Evolutionary conservation across 768 basidiomycete species (phyloP), one percentile per base, ranked within the genome.

Genomic region (Mycena indigotica): DNA sequence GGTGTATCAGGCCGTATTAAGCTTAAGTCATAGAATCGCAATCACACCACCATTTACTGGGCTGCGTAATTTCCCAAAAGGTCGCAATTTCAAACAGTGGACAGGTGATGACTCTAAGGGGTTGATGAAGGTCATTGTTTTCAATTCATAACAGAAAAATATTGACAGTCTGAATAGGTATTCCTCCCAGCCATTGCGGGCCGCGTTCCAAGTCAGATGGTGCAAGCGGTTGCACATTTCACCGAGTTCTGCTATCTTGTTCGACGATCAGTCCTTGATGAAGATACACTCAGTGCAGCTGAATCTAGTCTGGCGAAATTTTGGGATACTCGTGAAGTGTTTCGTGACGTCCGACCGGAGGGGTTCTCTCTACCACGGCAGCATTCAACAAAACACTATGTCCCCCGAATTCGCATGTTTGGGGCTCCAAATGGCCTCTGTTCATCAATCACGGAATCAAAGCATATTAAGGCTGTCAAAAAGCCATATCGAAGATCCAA

Each of bases 311-410:
- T 65, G 1, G 26, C 30, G 0, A 19, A 12, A 1, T 65, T 65
- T 38, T 62, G 61, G 21, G 13, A 35, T 2, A 25, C 21, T 17
- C 59, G 51, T 1, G 65, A 63, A 49, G 39, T 53, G 17, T 65
- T 65, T 35, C 35, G 38, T 10, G 4, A 26, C 1, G 44, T 63
- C 3, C 53, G 62, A 10, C 52, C 58, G 1, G 55, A 58, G 1
- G 64, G 53, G 1, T 65, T 63, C 44, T 52, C 55, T 2, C 63
- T 72, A 3, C 72, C 72, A 4, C 57, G 66, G 0, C 70, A 70
- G 30, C 69, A 69, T 48, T 53, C 68, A 5, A 55, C 69, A 2
- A 17, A 53, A 8, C 70, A 70, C 25, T 72, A 70, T 39, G 15
- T 55, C 3, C 15, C 12, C 5, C 17, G 48, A 1, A 71, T 59